Evolutionary conservation across 2,329 filamentous ascomycete genomes (phyloP), one percentile per base, ranked within the genome.

Genomic region (Xylogone sp.): DNA sequence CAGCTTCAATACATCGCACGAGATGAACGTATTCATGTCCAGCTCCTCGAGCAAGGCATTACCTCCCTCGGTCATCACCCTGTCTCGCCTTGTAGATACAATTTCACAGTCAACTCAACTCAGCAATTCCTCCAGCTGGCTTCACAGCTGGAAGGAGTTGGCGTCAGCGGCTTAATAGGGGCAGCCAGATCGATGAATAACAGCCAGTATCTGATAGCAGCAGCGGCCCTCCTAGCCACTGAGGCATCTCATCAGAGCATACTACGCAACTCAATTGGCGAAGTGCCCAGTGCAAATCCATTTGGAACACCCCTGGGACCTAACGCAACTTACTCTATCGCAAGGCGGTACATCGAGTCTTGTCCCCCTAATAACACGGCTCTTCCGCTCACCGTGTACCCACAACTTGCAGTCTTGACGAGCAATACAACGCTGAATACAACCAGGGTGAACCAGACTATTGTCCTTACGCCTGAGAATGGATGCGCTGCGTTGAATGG

Each of bases 211-310:
- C 70, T 87, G 31, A 79, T 78, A 0, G 78, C 78, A 4, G 84
- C 83, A 1, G 84, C 78, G n/a, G 76, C 77, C 49, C 82, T 88
- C 61, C 71, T 88, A 31, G 81, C 81, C 39, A 79, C 85, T 45
- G 84, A 87, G 62, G 77, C 84, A 34, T 77, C 84, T n/a, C 84
- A 88, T 70, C 78, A 79, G 8, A 72, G 84, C 2, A 83, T 82
- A 67, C 69, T 85, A 52, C 80, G 84, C 48, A 67, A 69, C 31
- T 71, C 71, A 12, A 66, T 75, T 20, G 68, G 71, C 47, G 65
- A 81, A 58, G 67, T 68, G 7, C 80, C 83, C 3, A 83, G 81
- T 60, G 71, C 83, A 0, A 75, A 81, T 56, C 68, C 83, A 9
- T 84, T 84, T 51, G 84, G 86, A 50, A 74, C 77, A 21, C 80